Percentiles rank a stretch among this genome's conserved stretches.
These are phyloP conservation scores for Penicillium janthinellum DNA, from an alignment of 2,329 filamentous ascomycete species.

Conservation along the genomic window DNA sequence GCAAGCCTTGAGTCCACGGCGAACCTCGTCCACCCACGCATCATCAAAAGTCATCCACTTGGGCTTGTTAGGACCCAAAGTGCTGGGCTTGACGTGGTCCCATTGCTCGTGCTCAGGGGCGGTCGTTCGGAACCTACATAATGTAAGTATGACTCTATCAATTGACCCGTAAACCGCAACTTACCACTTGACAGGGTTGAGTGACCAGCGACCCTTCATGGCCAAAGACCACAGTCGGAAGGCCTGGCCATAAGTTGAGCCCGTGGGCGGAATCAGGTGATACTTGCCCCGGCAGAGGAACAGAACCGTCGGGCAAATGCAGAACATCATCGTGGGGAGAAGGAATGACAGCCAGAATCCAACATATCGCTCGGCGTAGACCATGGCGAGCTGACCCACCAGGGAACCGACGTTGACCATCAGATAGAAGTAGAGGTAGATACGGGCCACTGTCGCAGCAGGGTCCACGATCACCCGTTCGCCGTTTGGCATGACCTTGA, in stretches of 20 bases:
- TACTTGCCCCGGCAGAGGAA: constrained; percentile 64
- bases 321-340: constrained; percentile 67
- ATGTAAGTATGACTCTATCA: not conserved
- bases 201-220: constrained; percentile 64
- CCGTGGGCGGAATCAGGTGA: constrained; percentile 65
- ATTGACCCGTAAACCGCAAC: constrained; percentile 5
- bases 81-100: constrained; percentile 38
- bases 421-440: constrained; percentile 72
- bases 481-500: constrained; percentile 59
- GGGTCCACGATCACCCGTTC: constrained; percentile 72
- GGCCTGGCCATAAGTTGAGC: constrained; percentile 71
- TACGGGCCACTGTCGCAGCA: constrained; percentile 66
- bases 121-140: constrained; percentile 20
- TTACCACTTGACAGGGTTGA: constrained; percentile 62
- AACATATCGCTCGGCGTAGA: constrained; percentile 73
- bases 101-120: constrained; percentile 22
- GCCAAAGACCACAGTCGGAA: constrained; percentile 62
- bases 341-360: constrained; percentile 74
- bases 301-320: constrained; percentile 63
- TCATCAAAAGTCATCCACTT: constrained; percentile 78
- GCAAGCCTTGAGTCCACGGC: constrained; percentile 69
- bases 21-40: constrained; percentile 77
- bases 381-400: constrained; percentile 65
- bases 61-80: constrained; percentile 27
- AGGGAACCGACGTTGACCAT: constrained; percentile 70